Base-by-base conservation (phyloP, 2,329 filamentous ascomycete species). In the Pyrenophora seminiperda region DNA sequence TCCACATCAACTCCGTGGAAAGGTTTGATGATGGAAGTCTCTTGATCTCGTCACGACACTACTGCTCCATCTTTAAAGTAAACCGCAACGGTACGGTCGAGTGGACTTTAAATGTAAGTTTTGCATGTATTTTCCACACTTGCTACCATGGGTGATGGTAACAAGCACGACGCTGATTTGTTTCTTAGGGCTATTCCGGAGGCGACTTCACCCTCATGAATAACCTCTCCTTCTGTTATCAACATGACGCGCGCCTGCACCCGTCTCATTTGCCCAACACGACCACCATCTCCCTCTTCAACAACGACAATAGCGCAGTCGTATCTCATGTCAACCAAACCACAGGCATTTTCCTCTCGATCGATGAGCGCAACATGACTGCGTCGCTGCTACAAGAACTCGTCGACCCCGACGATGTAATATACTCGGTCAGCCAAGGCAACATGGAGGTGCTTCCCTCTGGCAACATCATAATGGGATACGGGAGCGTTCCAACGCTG, bases 211-310 rank as follows among this genome's bases (percentile, higher is more conserved):
- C 37, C 4, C 41, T 53, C 10, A 29, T 34, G 5, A 49, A 53
- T 24, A 34, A 43, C 17, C 41, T 53, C 11, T 43, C 44, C 0
- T 56, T 53, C 30, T 53, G 53, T 20, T 56, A 49, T 20, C 49
- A 56, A 20, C 53, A 56, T 22, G 53, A 56, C 19, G 53, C 53
- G 7, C 44, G 53, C 18, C 34, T 56, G 0, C 45, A 53, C 31
- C 9, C 41, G 4, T 44, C 41, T 29, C 31, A 11, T 3, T 18
- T 7, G 4, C 14, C 31, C 20, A 44, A 27, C 32, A 44, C 41
- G 10, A 44, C 32, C 13, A 44, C 32, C 13, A 44, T 44, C 22
- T 44, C 32, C 22, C 41, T 44, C 3, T 44, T 44, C 41, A 44
- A 44, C 32, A 44, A 44, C 20, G 41, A 36, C 32, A 44, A 44